Percentiles rank a stretch among this genome's conserved stretches.
Conservation (phyloP, 768 basidiomycete genomes). For the Lepiota brunneoincarnata region DNA sequence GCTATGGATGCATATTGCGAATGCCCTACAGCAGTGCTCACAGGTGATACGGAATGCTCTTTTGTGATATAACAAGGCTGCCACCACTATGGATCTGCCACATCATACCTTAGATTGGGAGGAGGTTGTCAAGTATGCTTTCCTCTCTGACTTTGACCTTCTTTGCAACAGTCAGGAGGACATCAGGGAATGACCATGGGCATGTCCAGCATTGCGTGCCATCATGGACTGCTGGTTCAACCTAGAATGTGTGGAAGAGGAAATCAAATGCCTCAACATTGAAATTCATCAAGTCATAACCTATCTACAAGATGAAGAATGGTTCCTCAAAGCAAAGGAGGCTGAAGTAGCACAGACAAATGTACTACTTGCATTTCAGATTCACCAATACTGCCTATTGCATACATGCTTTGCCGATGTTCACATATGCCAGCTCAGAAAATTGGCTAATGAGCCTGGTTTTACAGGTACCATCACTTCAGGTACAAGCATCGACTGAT, state of each 20-base stretch:
- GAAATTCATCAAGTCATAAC: conserved; percentile 16
- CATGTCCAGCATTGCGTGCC: conserved; percentile 13
- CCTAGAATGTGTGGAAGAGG: conserved; percentile 14
- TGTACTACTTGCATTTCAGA: background rate
- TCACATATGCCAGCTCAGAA: background rate
- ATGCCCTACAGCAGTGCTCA: conserved; percentile 4
- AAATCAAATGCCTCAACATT: conserved; percentile 15
- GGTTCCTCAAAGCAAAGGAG: background rate
- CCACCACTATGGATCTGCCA: background rate
- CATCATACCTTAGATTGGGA: conserved; percentile 2
- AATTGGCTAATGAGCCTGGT: too few species aligned
- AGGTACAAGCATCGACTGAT: too few species aligned
- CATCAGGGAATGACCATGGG: too few species aligned
- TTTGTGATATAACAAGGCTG: conserved; percentile 2
- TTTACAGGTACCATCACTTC: too few species aligned
- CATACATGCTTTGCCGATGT: background rate
- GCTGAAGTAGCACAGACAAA: background rate
- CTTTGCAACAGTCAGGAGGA: too few species aligned
- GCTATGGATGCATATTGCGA: background rate
- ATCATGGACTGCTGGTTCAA: conserved; percentile 19
- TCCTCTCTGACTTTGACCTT: too few species aligned
- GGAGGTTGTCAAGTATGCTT: background rate
- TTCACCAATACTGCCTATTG: background rate
- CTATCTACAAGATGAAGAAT: conserved; percentile 13
- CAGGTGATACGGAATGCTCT: conserved; percentile 5